A percentile compares a stretch with the other conserved stretches of the same genome.
Evolutionary conservation across 495 filamentous ascomycete species (phyloP).

Genomic region (Penicillium chermesinum): DNA sequence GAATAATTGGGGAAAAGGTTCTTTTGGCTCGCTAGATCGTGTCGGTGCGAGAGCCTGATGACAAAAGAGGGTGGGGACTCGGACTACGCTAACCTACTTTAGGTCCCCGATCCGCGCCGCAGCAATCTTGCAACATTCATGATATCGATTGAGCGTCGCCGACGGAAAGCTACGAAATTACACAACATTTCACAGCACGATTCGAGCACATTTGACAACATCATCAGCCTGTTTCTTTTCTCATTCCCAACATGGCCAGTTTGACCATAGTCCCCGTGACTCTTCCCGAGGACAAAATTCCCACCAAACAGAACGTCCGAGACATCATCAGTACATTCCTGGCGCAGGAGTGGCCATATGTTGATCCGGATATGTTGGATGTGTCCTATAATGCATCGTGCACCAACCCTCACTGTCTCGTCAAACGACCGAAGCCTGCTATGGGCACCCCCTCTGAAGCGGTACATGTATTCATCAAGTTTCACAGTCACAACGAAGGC

Average conservation of each 20-base stretch:
- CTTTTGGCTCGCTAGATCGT: too few species aligned
- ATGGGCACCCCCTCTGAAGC: conserved; percentile 10
- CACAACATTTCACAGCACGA: too few species aligned
- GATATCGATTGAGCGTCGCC: too few species aligned
- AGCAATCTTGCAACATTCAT: too few species aligned
- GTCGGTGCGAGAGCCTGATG: too few species aligned
- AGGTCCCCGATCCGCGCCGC: not conserved
- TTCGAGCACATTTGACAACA: too few species aligned
- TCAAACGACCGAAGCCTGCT: conserved; percentile 18
- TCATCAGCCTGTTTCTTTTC: too few species aligned
- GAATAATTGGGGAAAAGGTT: too few species aligned
- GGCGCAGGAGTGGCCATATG: conserved; percentile 21
- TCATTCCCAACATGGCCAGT: conserved; percentile 17
- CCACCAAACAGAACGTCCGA: conserved; percentile 15
- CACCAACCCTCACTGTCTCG: conserved; percentile 21
- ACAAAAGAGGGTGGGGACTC: too few species aligned
- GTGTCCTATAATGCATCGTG: conserved; percentile 18
- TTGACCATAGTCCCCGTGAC: conserved; percentile 11
- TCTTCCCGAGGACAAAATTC: conserved; percentile 17
- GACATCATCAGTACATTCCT: conserved; percentile 23
- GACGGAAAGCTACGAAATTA: too few species aligned
- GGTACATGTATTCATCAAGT: conserved; percentile 25
- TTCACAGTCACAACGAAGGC: conserved; percentile 12
- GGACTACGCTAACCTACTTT: not conserved
- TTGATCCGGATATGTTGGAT: conserved; percentile 20